phyloP scores from a whole-genome alignment of 495 filamentous ascomycete genomes.

The Aspergillus coremiiformis region DNA sequence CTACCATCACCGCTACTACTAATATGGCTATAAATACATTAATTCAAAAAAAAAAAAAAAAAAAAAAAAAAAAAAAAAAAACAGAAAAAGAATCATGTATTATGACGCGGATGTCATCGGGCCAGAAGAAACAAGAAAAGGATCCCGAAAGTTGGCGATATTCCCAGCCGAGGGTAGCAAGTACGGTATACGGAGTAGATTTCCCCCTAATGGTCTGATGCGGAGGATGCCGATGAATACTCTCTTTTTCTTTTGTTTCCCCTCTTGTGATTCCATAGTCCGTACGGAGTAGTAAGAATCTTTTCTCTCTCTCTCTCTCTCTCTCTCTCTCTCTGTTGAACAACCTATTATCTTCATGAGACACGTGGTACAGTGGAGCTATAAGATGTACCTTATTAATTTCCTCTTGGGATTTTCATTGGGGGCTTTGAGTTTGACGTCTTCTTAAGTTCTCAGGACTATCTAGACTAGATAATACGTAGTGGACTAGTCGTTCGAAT shows the following conservation, averaged over 20 bases:
- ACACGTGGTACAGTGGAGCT: constrained; percentile 6
- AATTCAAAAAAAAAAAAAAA: not conserved
- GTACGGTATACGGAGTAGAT: too few relatives aligned
- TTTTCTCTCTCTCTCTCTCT: not conserved
- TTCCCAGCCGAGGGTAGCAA: not conserved
- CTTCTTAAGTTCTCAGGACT: too few relatives aligned
- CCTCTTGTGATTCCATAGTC: too few relatives aligned
- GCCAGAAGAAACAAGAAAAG: not conserved
- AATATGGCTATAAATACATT: too few relatives aligned
- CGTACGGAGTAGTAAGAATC: not conserved
- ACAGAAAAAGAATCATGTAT: not conserved
- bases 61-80: not conserved
- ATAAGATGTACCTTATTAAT: not conserved
- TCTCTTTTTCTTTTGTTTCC: too few relatives aligned
- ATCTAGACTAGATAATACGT: too few relatives aligned
- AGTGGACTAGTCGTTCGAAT: not conserved
- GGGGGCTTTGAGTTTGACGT: too few relatives aligned
- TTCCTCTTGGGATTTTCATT: too few relatives aligned
- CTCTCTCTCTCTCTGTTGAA: not conserved
- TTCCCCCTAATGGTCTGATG: constrained; percentile 11
- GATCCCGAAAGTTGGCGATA: constrained; percentile 9
- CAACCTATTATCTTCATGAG: not conserved
- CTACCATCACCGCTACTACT: too few relatives aligned
- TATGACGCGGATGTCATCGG: not conserved
- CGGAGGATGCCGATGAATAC: too few relatives aligned